Conservation (phyloP, 768 basidiomycete species). For the Trametes elegans region DNA sequence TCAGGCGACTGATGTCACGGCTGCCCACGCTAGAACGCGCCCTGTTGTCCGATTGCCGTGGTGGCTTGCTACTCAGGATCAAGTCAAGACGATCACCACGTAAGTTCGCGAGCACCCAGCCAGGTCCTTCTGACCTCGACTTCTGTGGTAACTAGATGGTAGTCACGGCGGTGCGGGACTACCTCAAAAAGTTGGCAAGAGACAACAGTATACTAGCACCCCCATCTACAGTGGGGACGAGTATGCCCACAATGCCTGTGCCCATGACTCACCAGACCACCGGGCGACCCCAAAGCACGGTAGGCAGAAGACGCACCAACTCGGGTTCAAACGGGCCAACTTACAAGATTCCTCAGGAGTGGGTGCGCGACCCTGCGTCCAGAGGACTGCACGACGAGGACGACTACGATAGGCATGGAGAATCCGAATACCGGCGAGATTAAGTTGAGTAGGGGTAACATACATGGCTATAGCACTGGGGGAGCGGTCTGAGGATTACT, state of each 20-base stretch:
- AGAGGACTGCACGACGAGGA: constrained; percentile 30
- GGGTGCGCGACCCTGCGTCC: constrained; percentile 33
- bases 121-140: not conserved
- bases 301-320: constrained; percentile 16
- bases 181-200: constrained; percentile 54
- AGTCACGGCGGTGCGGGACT: constrained; percentile 64
- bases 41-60: constrained; percentile 79
- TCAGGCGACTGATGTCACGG: not conserved
- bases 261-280: constrained; percentile 7
- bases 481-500: not conserved
- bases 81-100: constrained; percentile 75
- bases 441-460: constrained; percentile 5
- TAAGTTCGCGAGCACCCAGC: constrained; percentile 34
- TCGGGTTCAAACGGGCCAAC: constrained; percentile 4
- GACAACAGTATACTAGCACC: constrained; percentile 20
- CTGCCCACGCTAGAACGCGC: constrained; percentile 54
- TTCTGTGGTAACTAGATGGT: constrained; percentile 46
- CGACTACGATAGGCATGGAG: constrained; percentile 10
- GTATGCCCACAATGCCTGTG: constrained; percentile 14
- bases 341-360: constrained; percentile 27
- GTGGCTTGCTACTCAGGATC: constrained; percentile 81
- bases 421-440: constrained; percentile 11
- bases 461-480: constrained; percentile 14
- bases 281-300: constrained; percentile 10
- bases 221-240: constrained; percentile 22